Evolutionary conservation across 441 rosid genomes (phyloP).

Genomic region (Gossypium laxum): DNA sequence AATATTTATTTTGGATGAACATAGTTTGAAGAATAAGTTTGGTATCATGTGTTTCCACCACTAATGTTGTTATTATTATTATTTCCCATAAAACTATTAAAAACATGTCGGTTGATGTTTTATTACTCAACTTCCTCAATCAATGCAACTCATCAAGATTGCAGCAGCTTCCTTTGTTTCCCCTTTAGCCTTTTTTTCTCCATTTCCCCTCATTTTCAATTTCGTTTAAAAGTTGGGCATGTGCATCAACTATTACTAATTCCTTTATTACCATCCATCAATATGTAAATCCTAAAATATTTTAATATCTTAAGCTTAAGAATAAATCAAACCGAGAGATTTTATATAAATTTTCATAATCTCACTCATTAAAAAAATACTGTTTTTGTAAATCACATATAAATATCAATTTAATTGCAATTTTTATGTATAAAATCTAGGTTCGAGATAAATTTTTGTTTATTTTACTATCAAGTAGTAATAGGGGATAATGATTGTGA

Average conservation of each 20-base stretch:
- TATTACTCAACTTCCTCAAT: constrained; percentile 26
- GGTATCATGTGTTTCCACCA: constrained; percentile 10
- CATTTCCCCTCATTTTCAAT: background rate
- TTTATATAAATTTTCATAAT: background rate
- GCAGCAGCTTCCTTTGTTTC: background rate
- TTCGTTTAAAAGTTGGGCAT: background rate
- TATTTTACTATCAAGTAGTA: background rate
- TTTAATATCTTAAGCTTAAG: background rate
- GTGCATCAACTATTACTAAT: background rate
- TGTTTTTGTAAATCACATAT: background rate
- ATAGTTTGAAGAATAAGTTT: constrained; percentile 3
- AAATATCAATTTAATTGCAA: background rate
- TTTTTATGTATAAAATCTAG: background rate
- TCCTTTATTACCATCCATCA: background rate
- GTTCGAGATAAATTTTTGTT: background rate
- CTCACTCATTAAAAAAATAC: background rate
- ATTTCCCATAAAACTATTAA: background rate
- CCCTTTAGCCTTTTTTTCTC: background rate
- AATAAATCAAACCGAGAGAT: background rate
- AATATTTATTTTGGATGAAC: background rate
- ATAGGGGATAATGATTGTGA: background rate
- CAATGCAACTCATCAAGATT: constrained; percentile 24
- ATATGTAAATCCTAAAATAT: background rate
- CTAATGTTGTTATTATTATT: background rate
- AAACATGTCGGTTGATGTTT: constrained; percentile 22